These are phyloP conservation scores for Phytophthora fragariae DNA, from an alignment of 352 stramenopile genomes.

Conservation along the genomic window DNA sequence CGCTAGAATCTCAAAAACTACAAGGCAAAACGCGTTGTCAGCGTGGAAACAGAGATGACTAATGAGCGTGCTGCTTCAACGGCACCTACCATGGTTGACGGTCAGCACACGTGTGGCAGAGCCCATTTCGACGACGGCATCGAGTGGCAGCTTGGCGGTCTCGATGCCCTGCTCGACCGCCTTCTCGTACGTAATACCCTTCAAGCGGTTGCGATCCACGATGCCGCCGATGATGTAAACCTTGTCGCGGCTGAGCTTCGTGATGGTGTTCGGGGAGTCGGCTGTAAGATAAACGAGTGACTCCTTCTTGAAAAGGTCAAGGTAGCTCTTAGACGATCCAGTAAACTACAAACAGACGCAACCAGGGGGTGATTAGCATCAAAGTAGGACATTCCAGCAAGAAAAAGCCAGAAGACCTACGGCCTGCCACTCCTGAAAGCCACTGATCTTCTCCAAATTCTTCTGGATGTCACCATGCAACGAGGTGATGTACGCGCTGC, in stretches of 20 bases:
- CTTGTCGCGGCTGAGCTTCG: conserved; percentile 87
- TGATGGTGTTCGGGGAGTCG: conserved; percentile 94
- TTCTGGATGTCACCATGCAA: conserved; percentile 73
- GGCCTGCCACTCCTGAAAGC: conserved; percentile 87
- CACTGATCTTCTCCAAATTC: conserved; percentile 92
- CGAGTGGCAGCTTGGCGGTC: conserved; percentile 93
- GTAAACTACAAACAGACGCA: conserved; percentile 53
- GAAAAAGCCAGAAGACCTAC: conserved; percentile 29
- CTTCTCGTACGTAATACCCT: conserved; percentile 92
- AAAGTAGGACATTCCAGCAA: neutral
- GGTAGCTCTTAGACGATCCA: conserved; percentile 63
- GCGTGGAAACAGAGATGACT: neutral
- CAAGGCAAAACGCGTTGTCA: conserved; percentile 6
- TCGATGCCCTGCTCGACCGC: conserved; percentile 90
- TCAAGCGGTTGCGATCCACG: conserved; percentile 97
- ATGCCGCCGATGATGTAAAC: conserved; percentile 98
- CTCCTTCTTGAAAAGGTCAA: conserved; percentile 81
- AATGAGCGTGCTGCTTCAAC: neutral
- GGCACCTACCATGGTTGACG: conserved; percentile 86
- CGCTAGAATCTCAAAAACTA: conserved; percentile 87
- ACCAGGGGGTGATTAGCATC: neutral
- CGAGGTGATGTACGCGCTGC: conserved; percentile 73
- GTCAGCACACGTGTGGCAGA: conserved; percentile 81
- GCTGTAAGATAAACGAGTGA: conserved; percentile 96
- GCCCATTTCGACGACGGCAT: conserved; percentile 82